A percentile compares a stretch with the other conserved stretches of the same genome.
phyloP scores from a whole-genome alignment of 441 rosid genomes.

The Corymbia citriodora region DNA sequence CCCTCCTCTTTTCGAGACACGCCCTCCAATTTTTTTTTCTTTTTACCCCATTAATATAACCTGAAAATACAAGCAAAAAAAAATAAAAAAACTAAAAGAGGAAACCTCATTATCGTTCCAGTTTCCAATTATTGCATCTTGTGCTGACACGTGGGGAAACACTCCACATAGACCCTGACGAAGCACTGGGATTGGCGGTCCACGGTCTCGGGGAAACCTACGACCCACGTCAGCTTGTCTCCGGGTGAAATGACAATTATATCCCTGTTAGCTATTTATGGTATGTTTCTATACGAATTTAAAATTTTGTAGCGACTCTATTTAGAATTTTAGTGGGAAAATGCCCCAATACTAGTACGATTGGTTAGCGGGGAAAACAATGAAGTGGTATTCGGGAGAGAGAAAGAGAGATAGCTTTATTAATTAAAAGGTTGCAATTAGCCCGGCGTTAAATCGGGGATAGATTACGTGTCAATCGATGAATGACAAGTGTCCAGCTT shows the following conservation, averaged over 20 bases:
- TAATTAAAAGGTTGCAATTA: not conserved
- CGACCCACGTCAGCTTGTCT: not conserved
- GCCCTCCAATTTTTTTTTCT: slow-evolving; percentile 2
- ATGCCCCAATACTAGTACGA: not conserved
- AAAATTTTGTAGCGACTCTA: not conserved
- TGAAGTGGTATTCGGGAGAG: not conserved
- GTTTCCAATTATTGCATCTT: not conserved
- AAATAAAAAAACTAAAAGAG: not conserved
- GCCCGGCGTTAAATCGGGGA: not conserved
- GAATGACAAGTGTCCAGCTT: not conserved
- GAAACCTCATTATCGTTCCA: not conserved
- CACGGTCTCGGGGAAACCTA: not conserved
- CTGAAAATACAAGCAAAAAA: slow-evolving; percentile 6
- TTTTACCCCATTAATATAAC: slow-evolving; percentile 14
- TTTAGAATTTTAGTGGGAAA: not conserved
- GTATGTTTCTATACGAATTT: not conserved
- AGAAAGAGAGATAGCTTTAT: not conserved
- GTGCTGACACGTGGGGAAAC: not conserved
- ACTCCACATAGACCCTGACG: not conserved
- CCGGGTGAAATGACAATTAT: not conserved
- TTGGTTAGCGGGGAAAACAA: not conserved
- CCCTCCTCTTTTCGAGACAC: not conserved
- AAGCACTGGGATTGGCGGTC: not conserved
- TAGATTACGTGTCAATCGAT: not conserved
- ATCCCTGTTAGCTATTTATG: not conserved